Evolutionary conservation across 1,139 yeast genomes (phyloP), one percentile per base, ranked within the genome.

Genomic region (Yamadazyma atlantica): DNA sequence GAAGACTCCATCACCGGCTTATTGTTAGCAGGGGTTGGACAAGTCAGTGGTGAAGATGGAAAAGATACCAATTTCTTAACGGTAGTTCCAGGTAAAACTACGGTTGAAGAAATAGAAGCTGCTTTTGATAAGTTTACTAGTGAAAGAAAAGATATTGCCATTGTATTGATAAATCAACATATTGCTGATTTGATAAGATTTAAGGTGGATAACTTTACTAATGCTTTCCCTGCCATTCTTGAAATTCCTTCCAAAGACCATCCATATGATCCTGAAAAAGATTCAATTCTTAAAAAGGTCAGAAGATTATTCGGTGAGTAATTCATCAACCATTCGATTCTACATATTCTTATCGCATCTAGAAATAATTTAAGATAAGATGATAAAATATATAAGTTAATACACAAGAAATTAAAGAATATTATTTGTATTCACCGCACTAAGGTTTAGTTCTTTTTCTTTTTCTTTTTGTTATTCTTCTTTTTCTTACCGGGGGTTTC

Each of bases 161-260:
- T 92, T 43, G 65, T 92, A 45, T 73, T 92, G 58, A 89, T 92
- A 58, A 92, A 90, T 61, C 99, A 92, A 62, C 96, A 89, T 64
- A 73, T 92, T 51, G 98, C 98, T 10, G 97, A 94, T 55, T 75
- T 80, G 53, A 92, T 92, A 42, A 77, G 99, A 62, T 75, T 73
- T 50, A 75, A 78, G 49, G 89, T 92, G 35, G 99, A 94, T 57
- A 73, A 78, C 34, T 92, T 78, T 64, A 81, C 95, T 24, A 81
- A 82, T 51, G 96, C 98, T 9, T 92, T 92, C 64, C 99, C 99
- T 6, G 97, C 98, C 3, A 81, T 92, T 36, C 73, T 92, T 56
- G 99, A 92, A 65, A 92, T 92, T 50, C 99, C 99, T 28, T 87
- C 97, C 13, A 92, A 92, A 69, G 99, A 92, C 58, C 97, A 92